Percentiles rank a stretch among this genome's conserved stretches.
Conservation (phyloP, 306 rosid genomes). For the Luffa aegyptiaca region DNA sequence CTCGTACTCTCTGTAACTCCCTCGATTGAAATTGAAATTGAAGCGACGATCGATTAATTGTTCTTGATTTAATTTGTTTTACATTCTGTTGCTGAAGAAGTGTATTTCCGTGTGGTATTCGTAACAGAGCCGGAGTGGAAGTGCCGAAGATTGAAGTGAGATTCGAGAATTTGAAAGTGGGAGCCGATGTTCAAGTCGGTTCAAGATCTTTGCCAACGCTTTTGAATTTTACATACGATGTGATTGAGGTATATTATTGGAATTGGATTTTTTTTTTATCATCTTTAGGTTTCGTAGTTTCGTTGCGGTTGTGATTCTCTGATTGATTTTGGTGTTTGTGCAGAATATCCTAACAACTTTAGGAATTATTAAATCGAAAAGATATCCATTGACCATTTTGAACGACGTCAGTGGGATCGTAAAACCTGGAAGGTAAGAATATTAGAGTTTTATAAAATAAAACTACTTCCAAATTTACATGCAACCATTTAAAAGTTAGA, state of each 20-base stretch:
- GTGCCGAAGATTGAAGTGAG: constrained; percentile 51
- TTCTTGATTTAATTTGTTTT: not conserved
- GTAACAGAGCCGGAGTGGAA: constrained; percentile 49
- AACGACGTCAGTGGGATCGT: constrained; percentile 45
- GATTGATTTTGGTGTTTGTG: not conserved
- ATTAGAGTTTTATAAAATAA: no score
- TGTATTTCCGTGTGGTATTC: no score
- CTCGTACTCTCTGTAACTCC: no score
- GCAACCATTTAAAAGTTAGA: no score
- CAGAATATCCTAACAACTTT: constrained; percentile 38
- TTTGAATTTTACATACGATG: constrained; percentile 28
- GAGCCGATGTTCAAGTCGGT: constrained; percentile 53
- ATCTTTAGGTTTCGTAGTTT: no score
- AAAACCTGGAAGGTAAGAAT: constrained; percentile 58
- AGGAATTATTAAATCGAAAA: constrained; percentile 30
- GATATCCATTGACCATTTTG: constrained; percentile 53
- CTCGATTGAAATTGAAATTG: no score
- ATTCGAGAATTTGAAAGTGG: constrained; percentile 40
- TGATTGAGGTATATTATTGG: constrained; percentile 35
- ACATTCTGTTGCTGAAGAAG: no score
- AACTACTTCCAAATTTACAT: no score
- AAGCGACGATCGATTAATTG: no score
- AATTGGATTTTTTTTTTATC: not conserved
- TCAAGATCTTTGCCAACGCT: constrained; percentile 71
- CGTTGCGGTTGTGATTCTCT: not conserved